A percentile compares a stretch with the other conserved stretches of the same genome.
Evolutionary conservation across 2,329 filamentous ascomycete genomes (phyloP).

Genomic region (Zasmidium cellare): DNA sequence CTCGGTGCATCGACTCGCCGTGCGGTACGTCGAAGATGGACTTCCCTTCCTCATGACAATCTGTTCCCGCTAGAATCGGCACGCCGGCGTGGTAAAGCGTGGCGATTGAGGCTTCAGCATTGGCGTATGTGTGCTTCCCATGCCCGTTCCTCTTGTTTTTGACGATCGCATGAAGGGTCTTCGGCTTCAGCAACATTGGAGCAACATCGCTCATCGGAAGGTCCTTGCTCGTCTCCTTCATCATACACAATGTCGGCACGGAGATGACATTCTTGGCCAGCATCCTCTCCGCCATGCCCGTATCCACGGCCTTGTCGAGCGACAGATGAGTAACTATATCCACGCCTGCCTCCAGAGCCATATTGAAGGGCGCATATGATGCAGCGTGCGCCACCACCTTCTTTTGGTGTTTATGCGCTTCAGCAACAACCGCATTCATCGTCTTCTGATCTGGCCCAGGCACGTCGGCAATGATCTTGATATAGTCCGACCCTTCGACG

Average conservation of each 20-base stretch:
- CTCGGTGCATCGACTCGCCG: background rate
- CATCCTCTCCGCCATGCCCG: background rate
- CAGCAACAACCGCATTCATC: background rate
- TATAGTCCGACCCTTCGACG: background rate
- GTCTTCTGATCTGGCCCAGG: background rate
- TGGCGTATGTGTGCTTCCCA: background rate
- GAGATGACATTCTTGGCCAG: background rate
- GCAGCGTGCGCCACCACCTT: background rate
- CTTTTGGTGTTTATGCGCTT: background rate
- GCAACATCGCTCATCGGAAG: background rate
- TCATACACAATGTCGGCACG: background rate
- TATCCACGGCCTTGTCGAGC: background rate
- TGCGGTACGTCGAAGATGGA: background rate
- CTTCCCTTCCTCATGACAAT: background rate
- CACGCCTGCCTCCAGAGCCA: background rate
- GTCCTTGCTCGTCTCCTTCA: background rate
- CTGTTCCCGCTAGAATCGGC: background rate
- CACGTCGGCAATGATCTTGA: background rate
- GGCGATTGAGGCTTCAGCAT: background rate
- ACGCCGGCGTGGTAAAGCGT: background rate
- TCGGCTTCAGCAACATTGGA: background rate
- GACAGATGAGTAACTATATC: background rate
- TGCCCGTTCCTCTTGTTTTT: background rate
- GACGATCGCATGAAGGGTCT: background rate
- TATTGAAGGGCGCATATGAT: background rate